Percentiles rank a stretch among this genome's conserved stretches.
Evolutionary conservation across 345 rosid genomes (phyloP).

Genomic region (Camelina neglecta): DNA sequence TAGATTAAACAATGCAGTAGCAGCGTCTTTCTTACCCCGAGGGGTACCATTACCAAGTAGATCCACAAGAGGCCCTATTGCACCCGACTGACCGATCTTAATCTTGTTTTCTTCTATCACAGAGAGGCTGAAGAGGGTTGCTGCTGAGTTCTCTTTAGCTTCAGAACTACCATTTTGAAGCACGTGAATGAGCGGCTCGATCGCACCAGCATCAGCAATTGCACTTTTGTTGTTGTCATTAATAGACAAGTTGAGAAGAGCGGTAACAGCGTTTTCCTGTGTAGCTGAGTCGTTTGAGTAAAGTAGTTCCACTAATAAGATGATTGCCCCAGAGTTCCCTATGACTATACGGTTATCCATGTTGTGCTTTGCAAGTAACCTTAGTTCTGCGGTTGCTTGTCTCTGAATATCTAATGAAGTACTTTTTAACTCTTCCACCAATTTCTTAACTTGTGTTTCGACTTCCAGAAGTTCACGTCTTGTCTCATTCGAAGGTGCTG

Average conservation of each 20-base stretch:
- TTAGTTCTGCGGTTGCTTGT: constrained; percentile 62
- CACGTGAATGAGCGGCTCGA: constrained; percentile 84
- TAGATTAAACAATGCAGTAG: constrained; percentile 94
- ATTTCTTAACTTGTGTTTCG: constrained; percentile 71
- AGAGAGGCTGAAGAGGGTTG: constrained; percentile 96
- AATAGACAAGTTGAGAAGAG: constrained; percentile 91
- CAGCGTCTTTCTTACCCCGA: constrained; percentile 94
- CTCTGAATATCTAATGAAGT: constrained; percentile 67
- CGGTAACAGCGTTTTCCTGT: constrained; percentile 91
- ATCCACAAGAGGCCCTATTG: constrained; percentile 87
- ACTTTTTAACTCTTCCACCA: constrained; percentile 73
- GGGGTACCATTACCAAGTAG: constrained; percentile 88
- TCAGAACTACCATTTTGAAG: constrained; percentile 84
- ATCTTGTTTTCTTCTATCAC: constrained; percentile 91
- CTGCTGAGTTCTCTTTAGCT: constrained; percentile 96
- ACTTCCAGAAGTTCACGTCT: constrained; percentile 81
- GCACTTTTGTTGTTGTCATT: constrained; percentile 84
- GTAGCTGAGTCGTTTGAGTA: constrained; percentile 58
- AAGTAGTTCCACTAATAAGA: constrained; percentile 74
- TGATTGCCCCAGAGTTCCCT: constrained; percentile 81
- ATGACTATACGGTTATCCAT: constrained; percentile 87
- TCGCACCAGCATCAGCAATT: constrained; percentile 87
- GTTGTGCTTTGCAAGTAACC: constrained; percentile 84
- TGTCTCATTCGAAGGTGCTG: constrained; percentile 64
- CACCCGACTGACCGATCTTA: constrained; percentile 93